Evolutionary conservation across 805 yeast genomes (phyloP), one percentile per base, ranked within the genome.

Genomic region (Komagataella kurtzmanii): DNA sequence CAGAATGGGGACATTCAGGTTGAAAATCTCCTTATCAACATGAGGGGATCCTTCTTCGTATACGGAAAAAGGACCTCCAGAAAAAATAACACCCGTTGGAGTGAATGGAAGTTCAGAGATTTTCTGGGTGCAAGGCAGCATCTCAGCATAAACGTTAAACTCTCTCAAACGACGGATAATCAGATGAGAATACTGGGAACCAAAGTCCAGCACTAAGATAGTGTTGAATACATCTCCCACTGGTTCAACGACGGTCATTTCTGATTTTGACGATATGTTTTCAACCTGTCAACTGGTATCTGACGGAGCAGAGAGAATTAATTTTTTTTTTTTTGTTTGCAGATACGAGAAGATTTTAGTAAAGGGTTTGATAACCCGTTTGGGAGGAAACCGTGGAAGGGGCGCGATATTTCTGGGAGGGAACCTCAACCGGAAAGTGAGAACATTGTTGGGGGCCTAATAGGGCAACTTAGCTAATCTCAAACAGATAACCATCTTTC

Each of bases 101-200:
- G 81, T 90, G 95, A 97, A 93, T 54, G 82, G 70, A 61, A 93
- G 78, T 59, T 91, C 97, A 52, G 84, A 67, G 65, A 93, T 91
- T 75, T 93, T 93, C 73, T 95, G 99, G 51, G 99, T 93, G 73
- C 99, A 93, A 59, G 99, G 99, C 57, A 93, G 79, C 99, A 93
- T 93, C 74, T 93, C 99, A 59, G 99, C 98, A 70, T 93, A 93
- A 59, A 93, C 91, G 69, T 93, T 89, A 76, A 90, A 87, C 70
- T 93, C 99, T 77, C 99, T 88, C 61, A 93, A 79, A 73, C 99
- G 87, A 73, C 99, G 85, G 55, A 97, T 90, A 68, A 93, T 89
- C 67, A 93, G 73, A 65, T 93, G 99, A 53, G 97, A 88, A 74
- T 93, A 93, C 74, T 93, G 99, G 55, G 99, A 93, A 56, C 99